phyloP scores from a whole-genome alignment of 2,329 filamentous ascomycete genomes.

The Monilinia fructigena region DNA sequence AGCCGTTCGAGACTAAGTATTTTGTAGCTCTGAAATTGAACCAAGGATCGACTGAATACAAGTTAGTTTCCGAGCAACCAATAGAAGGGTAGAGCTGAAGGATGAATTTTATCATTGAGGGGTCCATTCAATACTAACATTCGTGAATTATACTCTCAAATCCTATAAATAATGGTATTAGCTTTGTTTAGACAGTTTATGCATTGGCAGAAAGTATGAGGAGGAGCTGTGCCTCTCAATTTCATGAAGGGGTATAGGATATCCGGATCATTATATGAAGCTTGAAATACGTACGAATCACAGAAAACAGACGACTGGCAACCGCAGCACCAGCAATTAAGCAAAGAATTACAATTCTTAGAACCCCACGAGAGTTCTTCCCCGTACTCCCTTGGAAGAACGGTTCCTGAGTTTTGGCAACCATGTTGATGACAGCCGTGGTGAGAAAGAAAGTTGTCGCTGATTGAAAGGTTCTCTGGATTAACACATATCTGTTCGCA shows the following conservation, averaged over 20 bases:
- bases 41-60: conserved; percentile 85
- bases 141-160: conserved; percentile 99
- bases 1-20: conserved; percentile 93
- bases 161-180: conserved; percentile 51
- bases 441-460: conserved; percentile 33
- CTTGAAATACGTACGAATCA: conserved; percentile 72
- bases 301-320: conserved; percentile 92
- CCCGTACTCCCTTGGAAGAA: conserved; percentile 76
- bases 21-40: conserved; percentile 99
- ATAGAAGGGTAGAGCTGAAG: conserved; percentile 32
- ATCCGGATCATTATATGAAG: conserved; percentile 14
- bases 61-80: conserved; percentile 36
- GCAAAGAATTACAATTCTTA: conserved; percentile 85
- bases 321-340: conserved; percentile 90
- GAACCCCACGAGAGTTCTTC: conserved; percentile 77
- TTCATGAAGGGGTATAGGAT: background rate
- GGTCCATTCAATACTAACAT: conserved; percentile 63
- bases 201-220: background rate
- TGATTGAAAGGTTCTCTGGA: conserved; percentile 28
- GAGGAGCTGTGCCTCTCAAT: background rate
- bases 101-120: conserved; percentile 25
- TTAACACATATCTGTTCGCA: conserved; percentile 35
- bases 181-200: conserved; percentile 26
- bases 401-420: conserved; percentile 42
- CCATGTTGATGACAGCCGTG: conserved; percentile 42